Percentiles rank a stretch among this genome's conserved stretches.
Evolutionary conservation across 225 moss, liverwort and hornwort species (phyloP).

Genomic region (Marchantia paleacea): DNA sequence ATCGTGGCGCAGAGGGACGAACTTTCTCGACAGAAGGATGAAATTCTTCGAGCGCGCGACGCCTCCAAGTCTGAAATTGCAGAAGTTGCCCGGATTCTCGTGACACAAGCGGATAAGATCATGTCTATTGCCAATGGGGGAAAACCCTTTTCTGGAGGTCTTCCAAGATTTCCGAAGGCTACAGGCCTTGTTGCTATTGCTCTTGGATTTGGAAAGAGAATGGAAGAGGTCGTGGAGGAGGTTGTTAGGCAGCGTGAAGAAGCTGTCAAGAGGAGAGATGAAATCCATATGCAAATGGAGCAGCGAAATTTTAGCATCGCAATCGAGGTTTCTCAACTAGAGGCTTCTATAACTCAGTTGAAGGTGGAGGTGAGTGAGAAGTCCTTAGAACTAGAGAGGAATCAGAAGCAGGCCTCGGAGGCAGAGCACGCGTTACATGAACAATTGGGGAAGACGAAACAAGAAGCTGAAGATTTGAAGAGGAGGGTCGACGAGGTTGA

Average conservation of each 20-base stretch:
- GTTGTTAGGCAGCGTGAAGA: conserved; percentile 70
- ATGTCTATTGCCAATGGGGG: conserved; percentile 60
- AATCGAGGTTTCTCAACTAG: conserved; percentile 93
- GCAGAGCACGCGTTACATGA: conserved; percentile 59
- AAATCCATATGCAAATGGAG: conserved; percentile 78
- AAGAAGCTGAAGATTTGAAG: conserved; percentile 47
- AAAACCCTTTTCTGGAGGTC: conserved; percentile 74
- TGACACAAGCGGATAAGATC: conserved; percentile 74
- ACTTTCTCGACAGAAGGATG: conserved; percentile 52
- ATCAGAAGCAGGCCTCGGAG: conserved; percentile 72
- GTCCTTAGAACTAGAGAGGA: conserved; percentile 54
- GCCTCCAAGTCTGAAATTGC: conserved; percentile 66
- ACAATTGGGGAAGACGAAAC: conserved; percentile 52
- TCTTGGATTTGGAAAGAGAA: conserved; percentile 85
- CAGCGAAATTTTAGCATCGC: conserved; percentile 84
- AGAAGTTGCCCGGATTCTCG: conserved; percentile 73
- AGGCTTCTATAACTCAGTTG: conserved; percentile 70
- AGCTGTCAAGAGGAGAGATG: conserved; percentile 58
- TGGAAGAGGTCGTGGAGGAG: conserved; percentile 94
- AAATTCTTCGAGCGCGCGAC: conserved; percentile 54
- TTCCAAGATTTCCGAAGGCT: conserved; percentile 66
- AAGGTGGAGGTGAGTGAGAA: conserved; percentile 61
- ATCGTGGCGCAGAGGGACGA: conserved; percentile 60
- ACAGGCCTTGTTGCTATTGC: conserved; percentile 92
- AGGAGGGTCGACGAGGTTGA: conserved; percentile 53